Percentiles rank a stretch among this genome's conserved stretches.
Conservation (phyloP, 208 protist species). For the Wallacemonas sp. region DNA sequence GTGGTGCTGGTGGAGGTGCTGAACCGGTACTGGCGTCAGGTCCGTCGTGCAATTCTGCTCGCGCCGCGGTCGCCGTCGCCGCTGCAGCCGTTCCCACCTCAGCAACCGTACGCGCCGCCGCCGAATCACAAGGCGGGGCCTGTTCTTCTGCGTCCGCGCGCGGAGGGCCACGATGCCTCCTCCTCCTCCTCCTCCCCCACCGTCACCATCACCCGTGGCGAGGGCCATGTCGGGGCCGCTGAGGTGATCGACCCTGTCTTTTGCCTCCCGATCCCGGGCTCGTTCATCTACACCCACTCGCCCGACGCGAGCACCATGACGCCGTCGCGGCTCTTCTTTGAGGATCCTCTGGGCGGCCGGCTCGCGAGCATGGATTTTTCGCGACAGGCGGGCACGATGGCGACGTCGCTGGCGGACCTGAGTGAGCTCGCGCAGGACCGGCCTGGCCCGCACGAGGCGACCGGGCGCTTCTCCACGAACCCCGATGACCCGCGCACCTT, state of each 20-base stretch:
- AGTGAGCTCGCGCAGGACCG: background rate
- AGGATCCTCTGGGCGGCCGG: conserved; percentile 1
- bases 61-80: conserved; percentile 23
- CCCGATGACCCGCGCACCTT: conserved; percentile 13
- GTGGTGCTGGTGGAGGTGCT: conserved; percentile 30
- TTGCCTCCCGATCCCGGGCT: background rate
- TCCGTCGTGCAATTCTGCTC: conserved; percentile 28
- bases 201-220: background rate
- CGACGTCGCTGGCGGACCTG: conserved; percentile 1
- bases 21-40: conserved; percentile 41
- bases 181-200: background rate
- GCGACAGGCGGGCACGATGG: background rate
- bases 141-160: conserved; percentile 5
- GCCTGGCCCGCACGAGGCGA: background rate
- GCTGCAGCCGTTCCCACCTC: background rate
- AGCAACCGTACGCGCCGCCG: background rate
- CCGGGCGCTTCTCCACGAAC: conserved; percentile 3
- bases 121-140: background rate
- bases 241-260: conserved; percentile 12
- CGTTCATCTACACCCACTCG: conserved; percentile 8
- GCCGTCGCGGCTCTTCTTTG: conserved; percentile 7
- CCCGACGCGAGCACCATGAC: background rate
- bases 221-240: too few species aligned
- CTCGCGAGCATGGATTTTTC: background rate
- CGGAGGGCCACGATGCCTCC: background rate